Evolutionary conservation across 2,329 filamentous ascomycete genomes (phyloP), one percentile per base, ranked within the genome.

Genomic region (Aspergillus sclerotialis): DNA sequence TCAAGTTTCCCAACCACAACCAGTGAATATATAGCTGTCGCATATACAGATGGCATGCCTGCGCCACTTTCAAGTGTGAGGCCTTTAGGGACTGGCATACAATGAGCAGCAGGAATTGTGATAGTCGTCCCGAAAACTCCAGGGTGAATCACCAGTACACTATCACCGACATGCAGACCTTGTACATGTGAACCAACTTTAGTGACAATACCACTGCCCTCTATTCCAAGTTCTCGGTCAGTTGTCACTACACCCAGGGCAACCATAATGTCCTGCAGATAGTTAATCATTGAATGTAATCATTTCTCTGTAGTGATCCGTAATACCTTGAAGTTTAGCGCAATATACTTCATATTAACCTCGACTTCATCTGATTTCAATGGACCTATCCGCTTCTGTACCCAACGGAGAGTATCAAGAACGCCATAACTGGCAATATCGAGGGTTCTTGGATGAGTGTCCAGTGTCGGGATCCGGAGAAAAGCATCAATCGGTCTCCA

Each of bases 321-420:
- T n/a, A 29, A 12, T 30, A 50, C 56, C 11, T 49, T 47, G 37
- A 59, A 58, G 26, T 60, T 62, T 15, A 62, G 32, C 1, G 50
- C 52, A 2, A 48, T 43, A 8, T 56, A 56, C 28, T 61, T 57
- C 33, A 58, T 47, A 17, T 58, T 48, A 16, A 64, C 43, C 12
- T 61, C 57, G 17, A 63, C 40, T 3, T 56, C 36, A 12, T 52
- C 40, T 2, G 39, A 31, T 5, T 12, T 16, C 4, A 46, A 13
- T n/a, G 27, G 21, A 2, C 19, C 7, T n/a, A 38, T 14, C 15
- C 12, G 26, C 17, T 25, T 26, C 10, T 23, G 36, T 4, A 33
- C 34, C 40, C 40, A 43, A 8, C 24, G 30, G 3, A 43, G 12
- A 1, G 40, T 32, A 17, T 36, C 38, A 3, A 43, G 23, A n/a